Conservation (phyloP, 1,284 basidiomycete species). For the Blastosporella zonata region DNA sequence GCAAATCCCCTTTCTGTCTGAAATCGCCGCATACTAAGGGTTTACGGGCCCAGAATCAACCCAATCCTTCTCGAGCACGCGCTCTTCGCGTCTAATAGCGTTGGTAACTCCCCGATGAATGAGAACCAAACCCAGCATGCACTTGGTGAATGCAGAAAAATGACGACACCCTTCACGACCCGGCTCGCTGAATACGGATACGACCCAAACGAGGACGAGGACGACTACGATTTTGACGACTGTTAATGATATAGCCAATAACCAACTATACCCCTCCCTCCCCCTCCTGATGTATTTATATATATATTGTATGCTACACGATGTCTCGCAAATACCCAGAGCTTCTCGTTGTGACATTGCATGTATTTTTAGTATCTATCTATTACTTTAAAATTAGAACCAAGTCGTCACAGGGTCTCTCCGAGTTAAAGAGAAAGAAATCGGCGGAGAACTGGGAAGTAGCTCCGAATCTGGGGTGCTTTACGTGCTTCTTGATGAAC, state of each 20-base stretch:
- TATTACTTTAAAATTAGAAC: not conserved
- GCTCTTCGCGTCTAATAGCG: slow-evolving; percentile 11
- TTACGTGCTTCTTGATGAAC: no score
- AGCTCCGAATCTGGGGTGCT: no score
- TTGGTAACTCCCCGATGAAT: not conserved
- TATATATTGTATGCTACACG: not conserved
- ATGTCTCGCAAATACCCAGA: not conserved
- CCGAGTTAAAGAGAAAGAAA: no score
- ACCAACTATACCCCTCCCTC: no score
- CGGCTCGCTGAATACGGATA: slow-evolving; percentile 21
- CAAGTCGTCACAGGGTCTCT: no score
- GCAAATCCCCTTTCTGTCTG: not conserved
- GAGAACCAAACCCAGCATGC: slow-evolving; percentile 4
- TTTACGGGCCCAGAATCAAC: slow-evolving; percentile 22
- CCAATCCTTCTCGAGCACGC: slow-evolving; percentile 25
- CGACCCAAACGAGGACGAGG: slow-evolving; percentile 20
- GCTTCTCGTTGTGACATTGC: not conserved
- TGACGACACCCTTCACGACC: slow-evolving; percentile 21
- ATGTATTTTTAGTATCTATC: slow-evolving; percentile 6
- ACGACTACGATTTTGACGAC: slow-evolving; percentile 17
- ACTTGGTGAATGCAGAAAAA: slow-evolving; percentile 10
- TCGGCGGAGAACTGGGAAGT: no score
- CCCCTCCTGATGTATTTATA: not conserved
- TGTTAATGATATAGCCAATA: not conserved
- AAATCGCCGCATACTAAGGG: not conserved